Evolutionary conservation across 306 rosid species (phyloP).

Genomic region (Lagenaria siceraria): DNA sequence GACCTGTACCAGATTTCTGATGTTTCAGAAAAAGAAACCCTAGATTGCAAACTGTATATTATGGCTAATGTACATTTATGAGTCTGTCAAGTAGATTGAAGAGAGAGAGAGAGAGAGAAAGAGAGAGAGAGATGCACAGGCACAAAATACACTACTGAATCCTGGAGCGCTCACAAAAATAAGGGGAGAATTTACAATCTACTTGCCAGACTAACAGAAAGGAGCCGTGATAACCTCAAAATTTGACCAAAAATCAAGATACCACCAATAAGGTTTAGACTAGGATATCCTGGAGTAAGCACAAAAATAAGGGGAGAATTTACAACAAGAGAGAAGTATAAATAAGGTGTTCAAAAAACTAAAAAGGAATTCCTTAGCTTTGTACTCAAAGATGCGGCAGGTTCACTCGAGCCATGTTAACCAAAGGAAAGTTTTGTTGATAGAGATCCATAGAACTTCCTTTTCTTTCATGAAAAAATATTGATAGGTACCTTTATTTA

Average conservation of each 20-base stretch:
- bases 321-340: too few relatives aligned
- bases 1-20: constrained; percentile 54
- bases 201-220: not conserved
- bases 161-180: too few relatives aligned
- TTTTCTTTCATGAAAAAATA: too few relatives aligned
- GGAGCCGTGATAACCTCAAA: not conserved
- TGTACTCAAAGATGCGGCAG: too few relatives aligned
- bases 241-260: not conserved
- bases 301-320: too few relatives aligned
- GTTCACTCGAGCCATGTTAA: too few relatives aligned
- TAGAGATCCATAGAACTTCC: too few relatives aligned
- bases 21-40: not conserved
- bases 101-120: not conserved
- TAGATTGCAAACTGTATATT: not conserved
- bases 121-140: not conserved
- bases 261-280: not conserved
- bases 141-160: not conserved
- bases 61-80: not conserved
- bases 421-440: too few relatives aligned
- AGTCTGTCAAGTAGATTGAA: not conserved
- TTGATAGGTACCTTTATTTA: too few relatives aligned
- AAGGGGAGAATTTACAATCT: too few relatives aligned
- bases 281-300: not conserved
- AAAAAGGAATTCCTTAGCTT: too few relatives aligned
- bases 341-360: too few relatives aligned